Evolutionary conservation across 2,329 filamentous ascomycete species (phyloP).

Genomic region (Fusarium azukiicola): DNA sequence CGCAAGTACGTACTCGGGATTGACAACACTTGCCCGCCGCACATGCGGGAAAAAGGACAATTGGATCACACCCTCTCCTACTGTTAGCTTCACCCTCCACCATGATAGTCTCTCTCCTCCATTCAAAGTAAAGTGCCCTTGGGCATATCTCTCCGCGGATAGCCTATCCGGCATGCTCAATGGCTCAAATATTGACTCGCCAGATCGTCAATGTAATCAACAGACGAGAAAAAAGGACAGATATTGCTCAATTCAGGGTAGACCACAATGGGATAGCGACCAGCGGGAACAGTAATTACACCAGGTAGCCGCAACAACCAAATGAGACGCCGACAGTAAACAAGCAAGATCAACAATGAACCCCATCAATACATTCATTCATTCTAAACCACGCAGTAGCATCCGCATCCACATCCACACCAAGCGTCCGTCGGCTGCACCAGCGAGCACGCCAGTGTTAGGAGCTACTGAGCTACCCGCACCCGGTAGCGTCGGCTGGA

Average conservation of each 20-base stretch:
- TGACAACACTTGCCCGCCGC: constrained; percentile 34
- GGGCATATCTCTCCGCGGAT: background rate
- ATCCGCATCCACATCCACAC: constrained; percentile 40
- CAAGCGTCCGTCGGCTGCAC: constrained; percentile 39
- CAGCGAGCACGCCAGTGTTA: constrained; percentile 50
- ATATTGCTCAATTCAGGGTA: constrained; percentile 8
- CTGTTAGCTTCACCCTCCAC: constrained; percentile 43
- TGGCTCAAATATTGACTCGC: constrained; percentile 12
- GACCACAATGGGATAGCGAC: background rate
- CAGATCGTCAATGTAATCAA: constrained; percentile 10
- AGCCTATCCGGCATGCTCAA: constrained; percentile 6
- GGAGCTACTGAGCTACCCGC: constrained; percentile 50
- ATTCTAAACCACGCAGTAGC: constrained; percentile 46
- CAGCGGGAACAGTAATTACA: background rate
- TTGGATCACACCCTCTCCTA: constrained; percentile 44
- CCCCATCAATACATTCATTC: constrained; percentile 31
- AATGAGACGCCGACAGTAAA: constrained; percentile 25
- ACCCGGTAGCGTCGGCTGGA: constrained; percentile 53
- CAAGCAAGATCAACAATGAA: constrained; percentile 46
- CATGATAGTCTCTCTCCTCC: constrained; percentile 34
- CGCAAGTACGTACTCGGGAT: constrained; percentile 44
- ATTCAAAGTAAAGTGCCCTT: constrained; percentile 35
- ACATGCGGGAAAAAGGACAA: constrained; percentile 36
- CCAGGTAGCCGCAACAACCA: constrained; percentile 46
- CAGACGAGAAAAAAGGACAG: background rate